Evolutionary conservation across 495 filamentous ascomycete genomes (phyloP).

Genomic region (Xylaria acuta): DNA sequence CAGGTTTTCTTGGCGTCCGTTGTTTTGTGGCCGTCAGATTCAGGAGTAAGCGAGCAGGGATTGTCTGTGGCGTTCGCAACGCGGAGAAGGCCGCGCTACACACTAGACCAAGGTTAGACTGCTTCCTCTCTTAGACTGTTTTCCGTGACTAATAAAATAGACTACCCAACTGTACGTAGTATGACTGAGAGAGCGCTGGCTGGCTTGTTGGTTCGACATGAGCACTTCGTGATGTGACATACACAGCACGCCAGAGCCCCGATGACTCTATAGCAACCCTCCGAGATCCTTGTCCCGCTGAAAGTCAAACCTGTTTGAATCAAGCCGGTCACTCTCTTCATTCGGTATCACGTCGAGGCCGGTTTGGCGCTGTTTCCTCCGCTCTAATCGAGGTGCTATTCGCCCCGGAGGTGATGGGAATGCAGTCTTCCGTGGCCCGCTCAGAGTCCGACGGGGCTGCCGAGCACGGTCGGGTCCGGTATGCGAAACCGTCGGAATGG

Average conservation of each 20-base stretch:
- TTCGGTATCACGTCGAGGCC: not conserved
- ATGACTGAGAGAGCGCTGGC: not conserved
- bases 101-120: conserved; percentile 6
- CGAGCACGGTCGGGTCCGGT: conserved; percentile 25
- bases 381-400: conserved; percentile 13
- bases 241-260: conserved; percentile 6
- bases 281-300: not conserved
- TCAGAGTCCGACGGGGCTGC: conserved; percentile 13
- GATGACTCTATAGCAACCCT: conserved; percentile 8
- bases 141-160: conserved; percentile 18
- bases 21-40: conserved; percentile 13
- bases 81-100: conserved; percentile 17
- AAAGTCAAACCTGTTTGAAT: not conserved
- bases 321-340: not conserved
- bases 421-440: conserved; percentile 22
- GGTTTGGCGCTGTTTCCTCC: not conserved
- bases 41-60: conserved; percentile 26
- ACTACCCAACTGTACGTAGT: conserved; percentile 16
- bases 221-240: conserved; percentile 21
- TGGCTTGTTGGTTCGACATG: conserved; percentile 3
- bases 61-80: conserved; percentile 18
- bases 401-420: conserved; percentile 15
- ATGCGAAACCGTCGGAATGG: conserved; percentile 38
- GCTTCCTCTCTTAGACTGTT: conserved; percentile 12
- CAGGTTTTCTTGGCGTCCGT: conserved; percentile 4